A percentile compares a stretch with the other conserved stretches of the same genome.
Conservation (phyloP, 257 asterid species). For the Solanum gandarillasii region DNA sequence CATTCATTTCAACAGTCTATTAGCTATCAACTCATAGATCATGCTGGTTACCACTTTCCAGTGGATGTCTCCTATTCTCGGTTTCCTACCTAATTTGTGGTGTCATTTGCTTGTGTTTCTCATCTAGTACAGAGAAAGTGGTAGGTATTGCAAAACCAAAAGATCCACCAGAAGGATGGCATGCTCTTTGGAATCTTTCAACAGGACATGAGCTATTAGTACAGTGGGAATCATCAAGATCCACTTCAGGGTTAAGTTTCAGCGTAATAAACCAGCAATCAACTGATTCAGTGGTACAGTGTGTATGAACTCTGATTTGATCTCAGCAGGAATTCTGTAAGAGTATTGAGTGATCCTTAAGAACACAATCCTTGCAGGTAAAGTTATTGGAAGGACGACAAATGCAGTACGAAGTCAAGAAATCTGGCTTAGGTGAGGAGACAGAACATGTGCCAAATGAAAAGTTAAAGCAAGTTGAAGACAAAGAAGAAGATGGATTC, state of each 20-base stretch:
- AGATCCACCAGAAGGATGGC: slow-evolving; percentile 61
- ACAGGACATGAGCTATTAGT: slow-evolving; percentile 46
- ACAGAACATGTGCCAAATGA: background rate
- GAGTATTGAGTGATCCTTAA: background rate
- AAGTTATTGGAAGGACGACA: slow-evolving; percentile 67
- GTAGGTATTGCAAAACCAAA: slow-evolving; percentile 84
- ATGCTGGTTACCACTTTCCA: background rate
- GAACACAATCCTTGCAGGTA: slow-evolving; percentile 20
- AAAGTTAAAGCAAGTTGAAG: slow-evolving; percentile 4
- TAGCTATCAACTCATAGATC: background rate
- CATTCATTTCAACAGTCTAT: background rate
- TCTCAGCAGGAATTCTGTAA: background rate
- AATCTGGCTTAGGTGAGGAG: slow-evolving; percentile 1
- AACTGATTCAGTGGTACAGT: slow-evolving; percentile 30
- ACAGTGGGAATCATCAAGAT: slow-evolving; percentile 29
- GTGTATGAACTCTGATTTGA: background rate
- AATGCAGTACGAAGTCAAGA: slow-evolving; percentile 47
- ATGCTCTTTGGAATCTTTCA: slow-evolving; percentile 76
- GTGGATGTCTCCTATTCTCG: background rate
- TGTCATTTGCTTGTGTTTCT: slow-evolving; percentile 14
- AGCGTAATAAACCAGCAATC: slow-evolving; percentile 25
- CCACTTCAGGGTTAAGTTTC: slow-evolving; percentile 29
- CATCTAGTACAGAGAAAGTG: slow-evolving; percentile 83
- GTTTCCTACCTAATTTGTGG: slow-evolving; percentile 3
- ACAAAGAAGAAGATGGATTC: slow-evolving; percentile 44